These are phyloP conservation scores for Rhizomucor pusillus DNA, from an alignment of 371 early-diverging fungal genomes.

Conservation along the genomic window DNA sequence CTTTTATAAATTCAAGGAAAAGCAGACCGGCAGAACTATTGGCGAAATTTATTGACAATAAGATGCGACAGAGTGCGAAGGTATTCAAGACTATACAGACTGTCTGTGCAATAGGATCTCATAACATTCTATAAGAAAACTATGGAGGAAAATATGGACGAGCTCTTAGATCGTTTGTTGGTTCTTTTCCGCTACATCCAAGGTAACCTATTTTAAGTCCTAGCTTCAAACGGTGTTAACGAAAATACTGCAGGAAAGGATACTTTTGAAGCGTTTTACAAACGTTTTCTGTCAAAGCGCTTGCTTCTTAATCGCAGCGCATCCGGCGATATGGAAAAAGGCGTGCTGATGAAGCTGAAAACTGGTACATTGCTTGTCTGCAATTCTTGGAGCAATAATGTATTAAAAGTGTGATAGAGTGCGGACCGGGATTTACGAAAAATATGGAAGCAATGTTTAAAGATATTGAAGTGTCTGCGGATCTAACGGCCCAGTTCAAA, in stretches of 20 bases:
- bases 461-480: constrained; percentile 80
- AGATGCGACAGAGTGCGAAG: constrained; percentile 44
- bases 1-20: constrained; percentile 79
- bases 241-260: constrained; percentile 67
- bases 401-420: constrained; percentile 60
- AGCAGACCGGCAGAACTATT: constrained; percentile 90
- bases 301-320: constrained; percentile 75
- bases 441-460: constrained; percentile 93
- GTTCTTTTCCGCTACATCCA: constrained; percentile 87
- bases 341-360: constrained; percentile 80
- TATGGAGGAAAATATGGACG: constrained; percentile 66
- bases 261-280: constrained; percentile 95
- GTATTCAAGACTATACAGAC: constrained; percentile 18
- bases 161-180: constrained; percentile 66
- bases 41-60: constrained; percentile 78
- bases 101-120: background rate
- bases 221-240: too few species aligned
- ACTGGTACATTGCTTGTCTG: constrained; percentile 39
- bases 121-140: constrained; percentile 26
- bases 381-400: too few species aligned
- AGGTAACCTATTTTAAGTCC: constrained; percentile 26
- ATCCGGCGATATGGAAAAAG: constrained; percentile 80
- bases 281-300: constrained; percentile 85
- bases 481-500: constrained; percentile 58
- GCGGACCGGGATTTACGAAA: constrained; percentile 87